Percentiles rank a stretch among this genome's conserved stretches.
phyloP scores from a whole-genome alignment of 208 protist genomes.

The Acanthamoeba triangularis region DNA sequence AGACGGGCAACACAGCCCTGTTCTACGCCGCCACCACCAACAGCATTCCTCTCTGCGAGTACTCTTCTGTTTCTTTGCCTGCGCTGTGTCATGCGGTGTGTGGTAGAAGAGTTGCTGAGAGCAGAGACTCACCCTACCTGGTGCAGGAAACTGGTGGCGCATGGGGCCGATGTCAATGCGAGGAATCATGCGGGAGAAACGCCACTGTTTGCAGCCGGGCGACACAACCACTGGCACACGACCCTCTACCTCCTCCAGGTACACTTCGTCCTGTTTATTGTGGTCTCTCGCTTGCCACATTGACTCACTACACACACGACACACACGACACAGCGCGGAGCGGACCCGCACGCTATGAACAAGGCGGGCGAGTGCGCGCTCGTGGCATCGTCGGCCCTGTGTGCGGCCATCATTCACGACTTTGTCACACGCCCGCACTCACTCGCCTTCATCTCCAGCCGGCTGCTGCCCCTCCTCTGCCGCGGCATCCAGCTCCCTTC shows the following conservation, averaged over 20 bases:
- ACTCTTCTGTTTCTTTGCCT: neutral
- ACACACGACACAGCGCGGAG: neutral
- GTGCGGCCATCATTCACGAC: conserved; percentile 2
- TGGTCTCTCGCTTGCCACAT: neutral
- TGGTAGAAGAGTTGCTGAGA: neutral
- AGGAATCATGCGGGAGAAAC: neutral
- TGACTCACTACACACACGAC: too few species aligned
- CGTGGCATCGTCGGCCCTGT: neutral
- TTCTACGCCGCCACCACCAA: neutral
- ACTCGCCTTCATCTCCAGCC: neutral
- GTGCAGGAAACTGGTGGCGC: neutral
- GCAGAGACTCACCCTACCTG: too few species aligned
- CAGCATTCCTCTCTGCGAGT: neutral
- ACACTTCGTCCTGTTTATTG: neutral
- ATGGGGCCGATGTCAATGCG: neutral
- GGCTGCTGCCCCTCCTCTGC: neutral
- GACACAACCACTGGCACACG: neutral
- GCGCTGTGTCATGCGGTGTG: neutral
- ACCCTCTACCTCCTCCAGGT: conserved; percentile 13
- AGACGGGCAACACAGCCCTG: neutral
- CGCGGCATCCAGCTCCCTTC: neutral
- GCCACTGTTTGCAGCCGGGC: neutral
- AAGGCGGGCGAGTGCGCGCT: conserved; percentile 25
- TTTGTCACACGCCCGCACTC: neutral
- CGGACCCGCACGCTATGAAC: neutral